Base-by-base conservation (phyloP, 208 protist genomes). In the Acanthamoeba culbertsoni region DNA sequence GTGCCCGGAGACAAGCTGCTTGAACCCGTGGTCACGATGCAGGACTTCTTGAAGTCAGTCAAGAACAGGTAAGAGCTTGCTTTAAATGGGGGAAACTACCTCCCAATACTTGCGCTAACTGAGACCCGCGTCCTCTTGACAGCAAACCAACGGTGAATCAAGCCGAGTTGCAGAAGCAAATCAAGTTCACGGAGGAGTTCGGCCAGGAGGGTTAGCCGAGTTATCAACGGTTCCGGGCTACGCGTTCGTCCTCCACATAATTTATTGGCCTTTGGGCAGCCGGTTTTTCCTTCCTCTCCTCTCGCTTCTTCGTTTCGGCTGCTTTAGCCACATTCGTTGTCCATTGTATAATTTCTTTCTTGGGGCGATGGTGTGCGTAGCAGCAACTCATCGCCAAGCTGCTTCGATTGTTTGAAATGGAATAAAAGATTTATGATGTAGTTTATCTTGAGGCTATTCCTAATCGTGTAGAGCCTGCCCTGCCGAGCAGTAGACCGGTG, bases 141-240 rank as follows among this genome's bases (percentile, higher is more conserved):
- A 95, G 96, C 40, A 97, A 97, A 84, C 98, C 98, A 40, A 98
- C 98, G 14, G 98, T 99, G 16, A 96, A 96, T 51, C 79, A 97
- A 12, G 95, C 95, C 5, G 99, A 99, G 92, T 98, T 99, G 42
- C 94, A 95, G 37, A 95, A 97, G 93, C 98, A 99, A 93, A 86
- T 98, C 31, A 96, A 99, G 93, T 99, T 99, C 92, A 99, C 98
- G 0, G 77, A 97, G 16, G 98, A 99, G 63, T 99, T 99, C 97
- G 99, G 99, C 18, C 88, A 93, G 43, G 62, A 93, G 31, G 88
- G 88, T 26, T 93, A 51, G 86, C 46, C 71, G 23, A 63, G n/a
- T 20, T 2, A 59, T 5, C 55, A 63, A 63, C 48, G 55, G n/a
- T 28, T 33, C 12, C 20, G 20, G 6, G 26, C n/a, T 7, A 10